Percentiles rank a stretch among this genome's conserved stretches.
These are phyloP conservation scores for Colletotrichum eleusines DNA, from an alignment of 2,329 filamentous ascomycete genomes.

Conservation along the genomic window DNA sequence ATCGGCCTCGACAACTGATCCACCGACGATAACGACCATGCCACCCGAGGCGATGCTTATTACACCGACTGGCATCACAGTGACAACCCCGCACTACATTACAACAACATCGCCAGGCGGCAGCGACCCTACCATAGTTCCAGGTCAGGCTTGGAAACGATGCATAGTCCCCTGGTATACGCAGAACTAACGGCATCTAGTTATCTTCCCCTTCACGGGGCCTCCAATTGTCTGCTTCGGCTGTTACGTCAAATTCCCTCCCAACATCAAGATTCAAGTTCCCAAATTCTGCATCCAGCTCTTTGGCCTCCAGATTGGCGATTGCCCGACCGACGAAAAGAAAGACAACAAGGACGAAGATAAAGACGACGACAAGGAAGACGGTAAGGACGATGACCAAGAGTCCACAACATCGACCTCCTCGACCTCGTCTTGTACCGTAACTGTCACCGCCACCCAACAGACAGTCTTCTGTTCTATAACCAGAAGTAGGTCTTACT, in stretches of 20 bases:
- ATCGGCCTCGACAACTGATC: background rate
- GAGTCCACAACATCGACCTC: background rate
- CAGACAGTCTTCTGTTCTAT: slow-evolving; percentile 33
- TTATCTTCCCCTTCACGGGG: slow-evolving; percentile 6
- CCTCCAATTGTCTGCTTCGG: slow-evolving; percentile 24
- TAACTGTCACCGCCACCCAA: slow-evolving; percentile 35
- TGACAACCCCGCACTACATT: background rate
- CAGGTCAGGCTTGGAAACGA: background rate
- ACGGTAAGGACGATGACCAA: background rate
- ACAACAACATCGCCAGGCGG: slow-evolving; percentile 24
- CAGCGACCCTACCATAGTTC: slow-evolving; percentile 20
- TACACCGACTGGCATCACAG: background rate
- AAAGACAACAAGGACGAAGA: background rate
- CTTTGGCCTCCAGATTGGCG: slow-evolving; percentile 16
- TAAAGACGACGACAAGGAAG: background rate
- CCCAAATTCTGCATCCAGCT: slow-evolving; percentile 24
- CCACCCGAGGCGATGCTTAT: background rate
- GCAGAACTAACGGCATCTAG: background rate
- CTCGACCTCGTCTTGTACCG: slow-evolving; percentile 22
- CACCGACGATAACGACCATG: background rate
- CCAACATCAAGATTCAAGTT: slow-evolving; percentile 18
- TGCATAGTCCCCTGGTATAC: background rate
- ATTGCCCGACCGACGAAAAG: slow-evolving; percentile 2
- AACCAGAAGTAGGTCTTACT: slow-evolving; percentile 19
- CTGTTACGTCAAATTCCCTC: slow-evolving; percentile 15